phyloP scores from a whole-genome alignment of 2,329 filamentous ascomycete species.

The Beauveria bassiana region DNA sequence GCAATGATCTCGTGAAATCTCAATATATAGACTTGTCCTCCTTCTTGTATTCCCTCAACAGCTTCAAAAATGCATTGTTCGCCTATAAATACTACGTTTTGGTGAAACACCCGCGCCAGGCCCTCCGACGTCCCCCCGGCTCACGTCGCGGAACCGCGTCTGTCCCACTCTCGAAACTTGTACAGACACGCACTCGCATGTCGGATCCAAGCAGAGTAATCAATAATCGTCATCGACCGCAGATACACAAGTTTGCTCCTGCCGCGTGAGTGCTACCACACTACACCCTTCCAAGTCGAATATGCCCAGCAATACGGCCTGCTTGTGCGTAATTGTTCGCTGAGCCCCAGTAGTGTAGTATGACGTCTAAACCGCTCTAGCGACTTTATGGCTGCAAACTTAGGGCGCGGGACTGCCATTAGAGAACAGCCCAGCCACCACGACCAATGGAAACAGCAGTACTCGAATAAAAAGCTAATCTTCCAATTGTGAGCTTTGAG shows the following conservation, averaged over 20 bases:
- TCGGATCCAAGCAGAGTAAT: neutral
- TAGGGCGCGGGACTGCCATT: neutral
- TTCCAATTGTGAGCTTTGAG: neutral
- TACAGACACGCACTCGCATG: neutral
- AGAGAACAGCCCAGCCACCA: neutral
- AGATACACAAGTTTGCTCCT: neutral
- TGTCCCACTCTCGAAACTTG: conserved; percentile 1
- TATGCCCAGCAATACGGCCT: neutral
- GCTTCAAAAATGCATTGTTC: neutral
- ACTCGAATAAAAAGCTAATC: no score
- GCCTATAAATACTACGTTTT: neutral
- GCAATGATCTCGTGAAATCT: neutral
- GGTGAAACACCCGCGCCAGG: neutral
- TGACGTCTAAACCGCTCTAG: neutral
- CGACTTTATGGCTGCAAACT: neutral
- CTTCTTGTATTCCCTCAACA: neutral
- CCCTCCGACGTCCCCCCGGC: neutral
- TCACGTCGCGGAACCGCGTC: conserved; percentile 4
- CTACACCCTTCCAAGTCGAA: neutral
- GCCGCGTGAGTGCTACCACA: neutral
- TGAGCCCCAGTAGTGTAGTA: conserved; percentile 3
- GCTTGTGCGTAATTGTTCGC: neutral
- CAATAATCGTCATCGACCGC: neutral
- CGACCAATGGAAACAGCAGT: no score
- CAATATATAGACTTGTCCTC: neutral